A percentile compares a stretch with the other conserved stretches of the same genome.
Conservation (phyloP, 140 eudicot genomes). For the Bidens hawaiensis region DNA sequence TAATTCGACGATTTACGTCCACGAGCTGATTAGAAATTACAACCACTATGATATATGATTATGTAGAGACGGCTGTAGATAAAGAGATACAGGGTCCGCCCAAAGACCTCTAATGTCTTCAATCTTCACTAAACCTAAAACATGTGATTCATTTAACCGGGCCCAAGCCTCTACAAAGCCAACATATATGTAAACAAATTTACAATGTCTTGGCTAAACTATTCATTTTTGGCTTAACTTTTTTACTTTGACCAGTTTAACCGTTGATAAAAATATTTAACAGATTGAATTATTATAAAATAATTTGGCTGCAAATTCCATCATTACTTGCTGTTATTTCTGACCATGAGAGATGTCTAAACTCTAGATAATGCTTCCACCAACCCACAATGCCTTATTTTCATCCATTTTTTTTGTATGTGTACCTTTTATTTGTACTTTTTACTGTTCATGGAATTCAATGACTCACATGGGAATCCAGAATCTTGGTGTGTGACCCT, state of each 20-base stretch:
- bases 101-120: too few relatives aligned
- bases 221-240: too few relatives aligned
- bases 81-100: too few relatives aligned
- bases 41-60: too few relatives aligned
- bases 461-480: slow-evolving; percentile 5
- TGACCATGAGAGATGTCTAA: slow-evolving; percentile 3
- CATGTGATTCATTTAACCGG: too few relatives aligned
- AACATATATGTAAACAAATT: too few relatives aligned
- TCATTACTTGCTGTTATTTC: slow-evolving; percentile 5
- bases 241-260: background rate
- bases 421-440: slow-evolving; percentile 3
- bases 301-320: slow-evolving; percentile 2
- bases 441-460: background rate
- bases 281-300: background rate
- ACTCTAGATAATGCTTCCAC: slow-evolving; percentile 17
- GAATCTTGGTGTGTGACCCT: slow-evolving; percentile 1
- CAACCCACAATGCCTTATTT: slow-evolving; percentile 19
- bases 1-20: too few relatives aligned
- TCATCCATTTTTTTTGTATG: background rate
- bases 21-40: too few relatives aligned
- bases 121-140: too few relatives aligned
- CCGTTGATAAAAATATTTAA: background rate
- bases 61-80: too few relatives aligned
- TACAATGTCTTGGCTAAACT: too few relatives aligned
- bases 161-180: too few relatives aligned